Evolutionary conservation across 139 green algal genomes (phyloP).

Genomic region (Chlamydomonas urium): DNA sequence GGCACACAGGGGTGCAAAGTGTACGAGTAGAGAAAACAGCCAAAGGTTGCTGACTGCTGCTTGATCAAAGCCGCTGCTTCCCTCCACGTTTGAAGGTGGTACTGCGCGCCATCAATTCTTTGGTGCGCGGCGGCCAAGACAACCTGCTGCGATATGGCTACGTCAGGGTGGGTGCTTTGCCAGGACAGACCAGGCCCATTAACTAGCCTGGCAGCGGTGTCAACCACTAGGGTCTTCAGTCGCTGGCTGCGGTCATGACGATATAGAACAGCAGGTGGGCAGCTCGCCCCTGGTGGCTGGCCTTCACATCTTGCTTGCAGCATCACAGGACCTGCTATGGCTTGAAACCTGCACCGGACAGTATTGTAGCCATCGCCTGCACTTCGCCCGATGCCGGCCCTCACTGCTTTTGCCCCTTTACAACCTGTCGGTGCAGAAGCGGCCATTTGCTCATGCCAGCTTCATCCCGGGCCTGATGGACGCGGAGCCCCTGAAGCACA

Average conservation of each 20-base stretch:
- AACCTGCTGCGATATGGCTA: constrained; percentile 15
- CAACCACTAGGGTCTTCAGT: neutral
- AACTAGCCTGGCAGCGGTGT: neutral
- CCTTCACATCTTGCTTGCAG: no score
- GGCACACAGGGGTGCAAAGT: no score
- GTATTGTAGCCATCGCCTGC: neutral
- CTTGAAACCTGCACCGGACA: neutral
- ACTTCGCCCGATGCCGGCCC: neutral
- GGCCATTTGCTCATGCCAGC: neutral
- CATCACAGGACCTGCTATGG: no score
- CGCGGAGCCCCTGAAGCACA: neutral
- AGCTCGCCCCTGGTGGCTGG: neutral
- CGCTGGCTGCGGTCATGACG: neutral
- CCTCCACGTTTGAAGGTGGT: no score
- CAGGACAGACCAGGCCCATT: neutral
- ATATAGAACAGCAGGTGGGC: neutral
- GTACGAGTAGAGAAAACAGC: no score
- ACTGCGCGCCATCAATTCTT: constrained; percentile 1
- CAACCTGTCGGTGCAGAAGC: constrained; percentile 15
- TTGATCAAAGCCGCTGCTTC: no score
- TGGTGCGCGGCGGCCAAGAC: constrained; percentile 6
- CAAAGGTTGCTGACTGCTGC: no score
- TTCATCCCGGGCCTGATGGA: constrained; percentile 5
- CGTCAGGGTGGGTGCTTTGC: neutral
- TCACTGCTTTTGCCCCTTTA: neutral